Evolutionary conservation across 352 stramenopile genomes (phyloP), one percentile per base, ranked within the genome.

Genomic region (Globisporangium echinulatum): DNA sequence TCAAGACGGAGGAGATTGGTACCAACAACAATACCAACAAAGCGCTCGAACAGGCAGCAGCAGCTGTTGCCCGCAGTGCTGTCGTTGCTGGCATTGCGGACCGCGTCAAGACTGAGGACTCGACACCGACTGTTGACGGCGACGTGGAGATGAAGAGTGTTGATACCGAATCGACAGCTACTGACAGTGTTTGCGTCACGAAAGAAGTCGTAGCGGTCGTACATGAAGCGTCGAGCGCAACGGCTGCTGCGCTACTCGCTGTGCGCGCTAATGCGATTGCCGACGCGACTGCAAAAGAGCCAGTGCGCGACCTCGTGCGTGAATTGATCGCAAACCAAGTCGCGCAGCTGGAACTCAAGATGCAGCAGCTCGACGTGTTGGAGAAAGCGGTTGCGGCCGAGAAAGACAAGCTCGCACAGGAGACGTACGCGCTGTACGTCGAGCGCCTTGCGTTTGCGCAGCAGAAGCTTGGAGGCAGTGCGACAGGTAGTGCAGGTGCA

Each of bases 271-370:
- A 89, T 17, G 48, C 66, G 11, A 72, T 86, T 13, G 76, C 79
- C 10, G 63, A 73, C 5, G 63, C 79, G 1, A 78, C 71, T 9
- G 78, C 70, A 0, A 62, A 59, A n/a, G 73, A 68, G 0, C 70
- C 77, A 0, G 69, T 88, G 40, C 71, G 73, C 5, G 71, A 80
- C 14, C 66, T 91, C 3, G 73, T 91, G 19, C 68, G 72, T 13
- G 66, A 91, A 52, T 49, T 93, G 15, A 17, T 89, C 17, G 65
- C 88, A 58, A 90, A 85, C 53, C 75, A 93, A 40, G 55, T 93
- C 60, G 59, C 75, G 50, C 81, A 91, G 61, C 77, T 93, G 69
- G 79, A 93, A 60, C 67, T 93, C 47, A 90, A 91, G 69, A 82
- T 91, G 69, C 71, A 88, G 56, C 73, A 90, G 50, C 59, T 93